These are phyloP conservation scores for Parsonsia alboflavescens DNA, from an alignment of 257 asterid genomes.

Conservation along the genomic window DNA sequence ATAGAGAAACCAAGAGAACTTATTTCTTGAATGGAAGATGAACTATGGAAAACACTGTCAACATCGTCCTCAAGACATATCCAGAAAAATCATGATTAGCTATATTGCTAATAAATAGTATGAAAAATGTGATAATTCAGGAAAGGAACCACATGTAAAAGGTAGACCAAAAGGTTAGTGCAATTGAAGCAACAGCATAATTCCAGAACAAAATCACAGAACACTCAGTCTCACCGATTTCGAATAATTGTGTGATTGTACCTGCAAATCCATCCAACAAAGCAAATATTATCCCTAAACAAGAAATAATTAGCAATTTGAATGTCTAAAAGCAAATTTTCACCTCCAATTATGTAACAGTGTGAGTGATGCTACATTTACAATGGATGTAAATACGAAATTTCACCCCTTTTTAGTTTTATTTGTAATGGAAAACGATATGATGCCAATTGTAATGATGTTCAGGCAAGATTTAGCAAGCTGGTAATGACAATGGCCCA, in stretches of 20 bases:
- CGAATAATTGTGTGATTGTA: slow-evolving; percentile 69
- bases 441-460: background rate
- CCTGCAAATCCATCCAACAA: slow-evolving; percentile 29
- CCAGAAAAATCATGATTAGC: background rate
- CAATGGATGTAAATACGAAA: background rate
- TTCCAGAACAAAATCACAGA: slow-evolving; percentile 76
- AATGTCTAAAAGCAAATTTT: background rate
- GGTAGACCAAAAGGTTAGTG: slow-evolving; percentile 72
- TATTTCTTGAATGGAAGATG: too few species aligned
- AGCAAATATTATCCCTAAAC: background rate
- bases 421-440: background rate
- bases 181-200: slow-evolving; percentile 58
- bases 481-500: background rate
- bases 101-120: too few species aligned
- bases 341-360: background rate
- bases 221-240: slow-evolving; percentile 72
- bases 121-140: background rate
- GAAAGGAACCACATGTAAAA: slow-evolving; percentile 43
- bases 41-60: background rate
- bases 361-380: background rate
- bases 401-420: background rate
- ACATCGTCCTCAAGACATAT: background rate
- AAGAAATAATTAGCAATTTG: background rate
- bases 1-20: background rate
- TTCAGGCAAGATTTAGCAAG: background rate